Evolutionary conservation across 306 rosid species (phyloP).

Genomic region (Fragaria iinumae): DNA sequence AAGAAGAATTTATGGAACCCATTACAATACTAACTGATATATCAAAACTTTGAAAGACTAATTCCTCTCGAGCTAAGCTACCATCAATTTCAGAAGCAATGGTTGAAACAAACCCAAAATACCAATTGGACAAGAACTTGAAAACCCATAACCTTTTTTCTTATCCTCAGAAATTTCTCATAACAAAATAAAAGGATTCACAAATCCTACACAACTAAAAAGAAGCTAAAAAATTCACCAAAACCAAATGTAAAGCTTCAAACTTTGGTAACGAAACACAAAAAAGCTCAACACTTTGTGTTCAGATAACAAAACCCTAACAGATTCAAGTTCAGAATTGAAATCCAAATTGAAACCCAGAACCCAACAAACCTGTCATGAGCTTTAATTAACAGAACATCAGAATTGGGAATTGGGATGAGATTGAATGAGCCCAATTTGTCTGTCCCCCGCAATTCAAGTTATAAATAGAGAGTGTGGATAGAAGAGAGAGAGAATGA

Average conservation of each 20-base stretch:
- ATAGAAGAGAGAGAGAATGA: slow-evolving; percentile 13
- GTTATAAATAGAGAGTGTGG: slow-evolving; percentile 8
- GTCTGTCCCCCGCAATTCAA: slow-evolving; percentile 5
- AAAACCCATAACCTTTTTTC: not conserved
- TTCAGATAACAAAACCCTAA: slow-evolving; percentile 7
- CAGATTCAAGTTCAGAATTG: not conserved
- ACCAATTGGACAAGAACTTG: not conserved
- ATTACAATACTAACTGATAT: not conserved
- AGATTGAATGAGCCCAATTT: not conserved
- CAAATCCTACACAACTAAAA: not conserved
- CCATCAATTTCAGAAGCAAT: not conserved
- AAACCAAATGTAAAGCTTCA: not conserved
- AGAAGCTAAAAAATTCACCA: slow-evolving; percentile 1
- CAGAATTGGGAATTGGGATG: not conserved
- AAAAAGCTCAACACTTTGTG: slow-evolving; percentile 12
- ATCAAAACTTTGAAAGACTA: not conserved
- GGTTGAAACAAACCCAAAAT: not conserved
- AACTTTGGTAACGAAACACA: not conserved
- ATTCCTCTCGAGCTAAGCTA: not conserved
- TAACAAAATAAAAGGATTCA: not conserved
- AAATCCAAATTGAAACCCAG: not conserved
- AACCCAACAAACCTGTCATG: slow-evolving; percentile 18
- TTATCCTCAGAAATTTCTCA: not conserved
- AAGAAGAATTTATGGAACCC: not conserved
- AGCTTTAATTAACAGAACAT: slow-evolving; percentile 1